Evolutionary conservation across 805 yeast species (phyloP).

Genomic region (Candida alai): DNA sequence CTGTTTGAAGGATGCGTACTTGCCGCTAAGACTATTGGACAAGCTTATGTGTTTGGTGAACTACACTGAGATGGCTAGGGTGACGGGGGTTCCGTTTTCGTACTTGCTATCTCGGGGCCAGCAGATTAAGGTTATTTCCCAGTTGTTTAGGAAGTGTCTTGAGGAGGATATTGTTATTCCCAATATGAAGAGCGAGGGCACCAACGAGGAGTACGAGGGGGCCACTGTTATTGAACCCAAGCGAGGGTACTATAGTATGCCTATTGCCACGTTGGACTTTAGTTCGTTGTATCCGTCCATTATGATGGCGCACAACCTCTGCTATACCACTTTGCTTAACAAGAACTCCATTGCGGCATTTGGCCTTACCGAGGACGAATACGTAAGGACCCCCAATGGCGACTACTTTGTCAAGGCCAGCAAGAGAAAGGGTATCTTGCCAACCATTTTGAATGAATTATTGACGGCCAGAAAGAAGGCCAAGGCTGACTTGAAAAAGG

Average conservation of each 20-base stretch:
- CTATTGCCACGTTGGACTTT: constrained; percentile 97
- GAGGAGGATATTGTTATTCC: constrained; percentile 87
- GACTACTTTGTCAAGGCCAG: constrained; percentile 77
- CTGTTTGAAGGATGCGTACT: constrained; percentile 92
- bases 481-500: constrained; percentile 82
- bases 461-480: constrained; percentile 91
- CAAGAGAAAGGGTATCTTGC: constrained; percentile 79
- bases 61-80: constrained; percentile 99
- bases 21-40: constrained; percentile 83
- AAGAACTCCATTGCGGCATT: constrained; percentile 64
- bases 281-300: constrained; percentile 96
- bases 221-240: constrained; percentile 98
- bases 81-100: constrained; percentile 96
- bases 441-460: constrained; percentile 86
- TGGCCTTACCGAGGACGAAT: constrained; percentile 66
- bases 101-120: constrained; percentile 89
- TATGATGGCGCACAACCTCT: constrained; percentile 98
- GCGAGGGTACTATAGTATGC: constrained; percentile 94
- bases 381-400: constrained; percentile 84
- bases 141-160: constrained; percentile 87
- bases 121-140: constrained; percentile 96
- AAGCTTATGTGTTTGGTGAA: constrained; percentile 95
- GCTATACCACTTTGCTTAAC: constrained; percentile 85
- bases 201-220: constrained; percentile 94
- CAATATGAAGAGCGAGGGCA: constrained; percentile 76